These are phyloP conservation scores for Carnegiea gigantea DNA, from an alignment of 179 eudicot genomes.

Conservation along the genomic window DNA sequence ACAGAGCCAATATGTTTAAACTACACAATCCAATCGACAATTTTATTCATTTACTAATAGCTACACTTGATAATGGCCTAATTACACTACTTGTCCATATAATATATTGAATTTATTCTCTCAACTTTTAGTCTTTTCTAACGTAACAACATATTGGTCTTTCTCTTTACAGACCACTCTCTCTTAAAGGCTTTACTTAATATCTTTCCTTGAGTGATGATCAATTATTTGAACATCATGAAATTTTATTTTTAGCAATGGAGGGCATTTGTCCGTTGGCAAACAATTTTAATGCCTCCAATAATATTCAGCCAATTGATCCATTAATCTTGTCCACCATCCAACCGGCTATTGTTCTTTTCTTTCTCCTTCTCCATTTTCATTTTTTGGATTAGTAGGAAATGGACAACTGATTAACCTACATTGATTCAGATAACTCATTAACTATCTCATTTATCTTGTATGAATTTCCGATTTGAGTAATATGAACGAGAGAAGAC, in stretches of 20 bases:
- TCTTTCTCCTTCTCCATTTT: background rate
- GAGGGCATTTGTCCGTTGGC: constrained; percentile 3
- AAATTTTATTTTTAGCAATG: background rate
- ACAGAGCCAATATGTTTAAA: too few species aligned
- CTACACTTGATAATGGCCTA: too few species aligned
- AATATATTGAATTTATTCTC: too few species aligned
- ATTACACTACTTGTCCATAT: too few species aligned
- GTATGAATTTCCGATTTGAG: too few species aligned
- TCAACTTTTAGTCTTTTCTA: background rate
- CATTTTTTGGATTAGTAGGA: background rate
- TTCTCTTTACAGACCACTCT: background rate
- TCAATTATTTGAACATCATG: background rate
- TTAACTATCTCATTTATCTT: too few species aligned
- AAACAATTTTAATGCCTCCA: background rate
- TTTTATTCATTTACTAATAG: too few species aligned
- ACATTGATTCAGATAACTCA: background rate
- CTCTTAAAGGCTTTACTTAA: background rate
- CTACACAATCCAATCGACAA: too few species aligned
- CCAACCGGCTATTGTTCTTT: background rate
- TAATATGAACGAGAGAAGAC: too few species aligned
- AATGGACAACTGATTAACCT: background rate
- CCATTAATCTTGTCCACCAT: background rate
- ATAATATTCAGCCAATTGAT: background rate
- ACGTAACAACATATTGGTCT: background rate
- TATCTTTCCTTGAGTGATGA: background rate